These are phyloP conservation scores for Mentha longifolia DNA, from an alignment of 257 asterid genomes.

Conservation along the genomic window DNA sequence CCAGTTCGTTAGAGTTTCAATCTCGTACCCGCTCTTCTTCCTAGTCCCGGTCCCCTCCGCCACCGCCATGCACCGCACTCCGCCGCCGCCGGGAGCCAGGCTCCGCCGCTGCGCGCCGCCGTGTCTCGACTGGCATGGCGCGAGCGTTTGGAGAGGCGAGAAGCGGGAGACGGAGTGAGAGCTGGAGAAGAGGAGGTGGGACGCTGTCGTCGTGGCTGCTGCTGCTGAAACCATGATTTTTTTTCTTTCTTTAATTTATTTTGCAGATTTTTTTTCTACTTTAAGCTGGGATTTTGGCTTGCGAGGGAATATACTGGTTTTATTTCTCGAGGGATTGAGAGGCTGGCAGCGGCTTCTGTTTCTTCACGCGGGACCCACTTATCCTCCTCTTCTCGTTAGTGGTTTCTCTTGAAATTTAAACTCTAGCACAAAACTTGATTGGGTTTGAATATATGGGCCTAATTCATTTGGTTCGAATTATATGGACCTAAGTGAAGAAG, in stretches of 20 bases:
- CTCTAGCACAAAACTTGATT: not conserved
- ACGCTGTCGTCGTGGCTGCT: constrained; percentile 39
- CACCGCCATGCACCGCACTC: constrained; percentile 78
- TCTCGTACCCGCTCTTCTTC: constrained; percentile 66
- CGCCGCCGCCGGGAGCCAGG: constrained; percentile 34
- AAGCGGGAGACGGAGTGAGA: constrained; percentile 53
- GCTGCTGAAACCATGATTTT: constrained; percentile 51
- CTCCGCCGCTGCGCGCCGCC: constrained; percentile 30
- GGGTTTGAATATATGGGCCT: constrained; percentile 22
- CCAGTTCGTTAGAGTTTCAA: constrained; percentile 81
- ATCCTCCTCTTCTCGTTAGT: constrained; percentile 39
- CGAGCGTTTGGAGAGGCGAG: constrained; percentile 45
- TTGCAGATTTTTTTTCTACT: not conserved
- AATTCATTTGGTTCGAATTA: too few relatives aligned
- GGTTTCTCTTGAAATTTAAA: not conserved
- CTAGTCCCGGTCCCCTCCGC: constrained; percentile 47
- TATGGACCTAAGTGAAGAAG: too few relatives aligned
- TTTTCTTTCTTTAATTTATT: not conserved
- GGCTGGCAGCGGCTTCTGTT: constrained; percentile 52
- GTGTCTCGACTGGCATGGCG: constrained; percentile 30
- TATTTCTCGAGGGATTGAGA: constrained; percentile 43
- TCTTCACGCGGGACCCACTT: constrained; percentile 58
- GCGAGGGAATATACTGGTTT: not conserved
- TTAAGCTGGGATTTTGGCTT: not conserved
- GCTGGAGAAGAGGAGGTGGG: constrained; percentile 48